phyloP scores from a whole-genome alignment of 768 basidiomycete species.

The Leccinellum rugosiceps region DNA sequence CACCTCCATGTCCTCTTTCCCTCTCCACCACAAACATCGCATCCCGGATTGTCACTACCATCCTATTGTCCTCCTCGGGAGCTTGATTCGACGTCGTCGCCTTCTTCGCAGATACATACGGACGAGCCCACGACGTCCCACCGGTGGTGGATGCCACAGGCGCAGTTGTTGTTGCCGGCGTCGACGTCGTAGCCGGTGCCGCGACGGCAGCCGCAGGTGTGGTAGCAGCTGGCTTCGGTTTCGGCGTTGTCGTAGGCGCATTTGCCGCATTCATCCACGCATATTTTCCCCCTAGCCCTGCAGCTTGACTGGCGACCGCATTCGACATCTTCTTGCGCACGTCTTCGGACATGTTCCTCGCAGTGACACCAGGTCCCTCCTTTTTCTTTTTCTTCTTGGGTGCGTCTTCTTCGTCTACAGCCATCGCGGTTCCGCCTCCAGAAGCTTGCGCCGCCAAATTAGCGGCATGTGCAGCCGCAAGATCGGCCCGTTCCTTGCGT shows the following conservation, averaged over 20 bases:
- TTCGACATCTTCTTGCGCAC: conserved; percentile 91
- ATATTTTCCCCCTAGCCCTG: conserved; percentile 80
- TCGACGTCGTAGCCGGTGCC: conserved; percentile 24
- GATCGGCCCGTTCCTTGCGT: conserved; percentile 72
- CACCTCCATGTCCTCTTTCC: conserved; percentile 81
- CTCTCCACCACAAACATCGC: conserved; percentile 84
- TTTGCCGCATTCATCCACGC: conserved; percentile 82
- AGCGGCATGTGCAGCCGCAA: conserved; percentile 67
- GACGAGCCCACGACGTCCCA: conserved; percentile 52
- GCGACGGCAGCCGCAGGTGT: conserved; percentile 31
- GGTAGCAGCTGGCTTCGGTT: conserved; percentile 35
- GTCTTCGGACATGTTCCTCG: conserved; percentile 88
- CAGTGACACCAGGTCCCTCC: conserved; percentile 80
- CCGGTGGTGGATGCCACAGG: conserved; percentile 28
- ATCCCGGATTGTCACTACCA: conserved; percentile 68
- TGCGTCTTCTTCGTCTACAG: conserved; percentile 47
- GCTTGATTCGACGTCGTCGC: conserved; percentile 30
- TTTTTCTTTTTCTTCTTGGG: conserved; percentile 82
- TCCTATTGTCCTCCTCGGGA: conserved; percentile 57
- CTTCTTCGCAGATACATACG: conserved; percentile 60
- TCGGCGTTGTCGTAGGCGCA: conserved; percentile 39
- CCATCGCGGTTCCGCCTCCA: conserved; percentile 29
- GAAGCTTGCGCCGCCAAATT: conserved; percentile 57
- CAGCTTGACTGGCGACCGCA: conserved; percentile 83
- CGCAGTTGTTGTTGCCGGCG: conserved; percentile 31